Evolutionary conservation across 1,139 yeast genomes (phyloP), one percentile per base, ranked within the genome.

Genomic region (Suhomyces panamericanus): DNA sequence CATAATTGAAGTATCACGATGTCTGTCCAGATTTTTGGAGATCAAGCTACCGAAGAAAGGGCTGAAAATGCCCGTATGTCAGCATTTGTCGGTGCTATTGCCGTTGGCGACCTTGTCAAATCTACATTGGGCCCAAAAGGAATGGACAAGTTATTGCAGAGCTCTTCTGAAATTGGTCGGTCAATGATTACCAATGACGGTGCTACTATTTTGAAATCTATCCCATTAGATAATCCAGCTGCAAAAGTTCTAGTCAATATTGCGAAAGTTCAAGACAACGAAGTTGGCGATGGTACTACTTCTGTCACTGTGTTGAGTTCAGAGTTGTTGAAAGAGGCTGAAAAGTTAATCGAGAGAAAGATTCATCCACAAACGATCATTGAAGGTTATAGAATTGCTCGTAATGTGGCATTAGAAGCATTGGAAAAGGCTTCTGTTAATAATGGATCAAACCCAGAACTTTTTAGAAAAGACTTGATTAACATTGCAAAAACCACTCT

Each of bases 281-380:
- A 93, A 66, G 96, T 93, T 59, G 99, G 99, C 45, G 99, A 93
- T 66, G 99, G 99, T 54, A 93, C 99, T 38, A 93, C 99, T 0
- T 88, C 96, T n/a, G 99, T 93, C 29, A 90, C 98, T 0, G 97
- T 93, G 12, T 73, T 93, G 47, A 81, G 95, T 42, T 51, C 97
- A 12, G 99, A 93, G 67, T 76, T 93, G 50, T 77, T 93, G 55
- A 82, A 96, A 63, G 98, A 95, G 69, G 98, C 99, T 29, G 99
- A 95, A 69, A 85, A 85, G 63, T 79, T 93, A 54, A 86, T 93
- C 46, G 96, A 90, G 54, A 87, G 85, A 64, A 91, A 87, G 64
- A 93, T 93, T 50, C 99, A 95, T 67, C 99, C 99, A 29, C 99
- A 93, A 68, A 93, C 97, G 3, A 91, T 93, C 59, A 90, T 93